phyloP scores from a whole-genome alignment of 2,329 filamentous ascomycete species.

The Clonostachys sp. region DNA sequence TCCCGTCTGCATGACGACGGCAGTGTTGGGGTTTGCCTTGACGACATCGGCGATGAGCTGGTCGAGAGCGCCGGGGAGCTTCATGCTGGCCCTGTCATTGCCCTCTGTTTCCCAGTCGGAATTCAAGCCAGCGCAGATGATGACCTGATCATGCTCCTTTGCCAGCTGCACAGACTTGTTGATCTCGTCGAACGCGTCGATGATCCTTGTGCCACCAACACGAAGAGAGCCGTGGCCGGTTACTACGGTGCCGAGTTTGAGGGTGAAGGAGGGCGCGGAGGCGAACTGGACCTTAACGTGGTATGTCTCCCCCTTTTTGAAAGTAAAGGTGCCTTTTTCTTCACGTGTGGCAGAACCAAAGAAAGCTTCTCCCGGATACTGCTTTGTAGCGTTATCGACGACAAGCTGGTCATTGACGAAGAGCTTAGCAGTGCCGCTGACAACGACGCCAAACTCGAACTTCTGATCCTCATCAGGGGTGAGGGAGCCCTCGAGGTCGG shows the following conservation, averaged over 20 bases:
- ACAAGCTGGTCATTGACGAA: constrained; percentile 58
- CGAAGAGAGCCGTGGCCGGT: constrained; percentile 58
- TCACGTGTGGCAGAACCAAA: constrained; percentile 61
- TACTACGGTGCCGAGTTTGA: constrained; percentile 42
- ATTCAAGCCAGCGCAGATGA: constrained; percentile 75
- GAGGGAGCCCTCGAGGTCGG: constrained; percentile 56
- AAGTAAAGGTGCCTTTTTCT: constrained; percentile 51
- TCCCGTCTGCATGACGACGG: constrained; percentile 73
- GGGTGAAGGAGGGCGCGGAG: constrained; percentile 52
- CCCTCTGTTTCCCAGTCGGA: constrained; percentile 80
- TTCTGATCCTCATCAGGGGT: constrained; percentile 53
- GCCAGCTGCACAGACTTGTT: constrained; percentile 64
- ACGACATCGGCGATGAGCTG: constrained; percentile 63
- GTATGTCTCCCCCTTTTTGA: constrained; percentile 57
- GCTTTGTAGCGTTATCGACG: constrained; percentile 62
- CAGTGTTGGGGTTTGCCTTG: constrained; percentile 62
- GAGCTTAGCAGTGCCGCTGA: constrained; percentile 61
- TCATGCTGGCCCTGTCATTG: constrained; percentile 72
- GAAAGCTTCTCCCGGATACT: constrained; percentile 58
- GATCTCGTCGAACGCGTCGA: constrained; percentile 56
- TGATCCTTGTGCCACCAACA: constrained; percentile 55
- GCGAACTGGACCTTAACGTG: constrained; percentile 54
- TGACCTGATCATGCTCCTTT: constrained; percentile 67
- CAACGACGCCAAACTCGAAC: constrained; percentile 63
- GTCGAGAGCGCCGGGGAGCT: constrained; percentile 69